Base-by-base conservation (phyloP, 345 rosid genomes). In the Mercurialis annua region DNA sequence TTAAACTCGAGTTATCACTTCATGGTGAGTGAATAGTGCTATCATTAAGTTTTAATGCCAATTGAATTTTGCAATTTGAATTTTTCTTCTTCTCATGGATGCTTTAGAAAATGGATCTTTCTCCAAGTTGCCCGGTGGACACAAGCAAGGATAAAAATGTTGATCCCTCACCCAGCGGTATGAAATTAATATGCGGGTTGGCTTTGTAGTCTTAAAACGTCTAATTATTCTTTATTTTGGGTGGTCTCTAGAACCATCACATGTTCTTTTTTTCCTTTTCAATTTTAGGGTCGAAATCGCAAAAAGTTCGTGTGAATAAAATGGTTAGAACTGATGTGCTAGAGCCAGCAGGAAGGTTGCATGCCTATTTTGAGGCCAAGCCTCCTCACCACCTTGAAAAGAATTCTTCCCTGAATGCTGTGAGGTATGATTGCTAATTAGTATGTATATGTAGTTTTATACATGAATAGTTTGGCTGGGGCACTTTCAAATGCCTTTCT, bases 271-370 rank as follows among this genome's bases (percentile, higher is more conserved):
- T 75, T 57, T 72, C n/a, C n/a, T n/a, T 46, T 56, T 68, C 67
- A 40, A 27, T 17, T 40, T 47, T 72, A 92, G 97, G 91, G 59
- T 72, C 82, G 62, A 91, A 86, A 73, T 66, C 72, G 50, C 92
- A 84, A 67, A 94, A 83, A 80, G 78, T 86, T 66, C 97, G 91
- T 20, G 91, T 87, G 70, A 58, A 85, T 74, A 90, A 86, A 80
- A 86, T 86, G 87, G 96, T 94, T 50, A 86, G 99, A 83, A 89
- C 90, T 24, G 97, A 94, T 81, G 84, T 87, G 66, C 80, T 79
- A 34, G 88, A 86, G 72, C 99, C 97, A 70, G 92, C 95, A 23
- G 99, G 99, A 81, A 84, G 96, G 81, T 69, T 94, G 85, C 90
- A 87, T 78, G 90, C 95, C 58, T 94, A 81, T 70, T 70, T 89